Percentiles rank a stretch among this genome's conserved stretches.
Evolutionary conservation across 805 yeast species (phyloP).

Genomic region (Peterozyma xylosa): DNA sequence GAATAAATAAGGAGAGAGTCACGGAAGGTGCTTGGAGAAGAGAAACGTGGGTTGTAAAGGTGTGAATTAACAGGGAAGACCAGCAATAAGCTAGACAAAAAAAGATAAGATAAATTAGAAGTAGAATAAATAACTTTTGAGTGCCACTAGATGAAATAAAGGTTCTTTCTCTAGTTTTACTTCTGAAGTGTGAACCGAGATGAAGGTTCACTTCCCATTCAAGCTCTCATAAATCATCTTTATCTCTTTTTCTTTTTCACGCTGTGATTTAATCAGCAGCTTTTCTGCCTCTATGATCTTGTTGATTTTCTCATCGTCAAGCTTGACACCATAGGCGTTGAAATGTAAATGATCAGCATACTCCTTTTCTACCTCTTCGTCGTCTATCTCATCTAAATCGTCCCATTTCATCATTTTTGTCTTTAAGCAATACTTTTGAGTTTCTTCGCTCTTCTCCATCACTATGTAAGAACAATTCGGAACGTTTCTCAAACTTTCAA

Average conservation of each 20-base stretch:
- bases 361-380: conserved; percentile 16
- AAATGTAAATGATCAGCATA: conserved; percentile 17
- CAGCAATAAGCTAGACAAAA: too few species aligned
- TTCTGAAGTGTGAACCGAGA: too few species aligned
- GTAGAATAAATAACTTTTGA: too few species aligned
- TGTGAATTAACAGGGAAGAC: too few species aligned
- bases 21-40: too few species aligned
- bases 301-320: conserved; percentile 16
- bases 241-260: conserved; percentile 33
- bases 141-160: too few species aligned
- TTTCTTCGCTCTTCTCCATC: conserved; percentile 54
- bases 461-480: conserved; percentile 79
- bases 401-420: conserved; percentile 71
- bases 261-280: conserved; percentile 30
- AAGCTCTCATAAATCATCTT: conserved; percentile 17
- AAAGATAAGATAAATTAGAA: neutral
- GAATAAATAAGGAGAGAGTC: too few species aligned
- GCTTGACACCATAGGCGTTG: conserved; percentile 14
- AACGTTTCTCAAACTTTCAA: conserved; percentile 75
- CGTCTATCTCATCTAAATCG: conserved; percentile 32
- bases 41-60: too few species aligned
- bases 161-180: too few species aligned
- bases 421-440: conserved; percentile 45
- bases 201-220: neutral
- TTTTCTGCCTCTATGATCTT: conserved; percentile 35